Percentiles rank a stretch among this genome's conserved stretches.
These are phyloP conservation scores for Notholithocarpus densiflorus DNA, from an alignment of 306 rosid genomes.

Conservation along the genomic window DNA sequence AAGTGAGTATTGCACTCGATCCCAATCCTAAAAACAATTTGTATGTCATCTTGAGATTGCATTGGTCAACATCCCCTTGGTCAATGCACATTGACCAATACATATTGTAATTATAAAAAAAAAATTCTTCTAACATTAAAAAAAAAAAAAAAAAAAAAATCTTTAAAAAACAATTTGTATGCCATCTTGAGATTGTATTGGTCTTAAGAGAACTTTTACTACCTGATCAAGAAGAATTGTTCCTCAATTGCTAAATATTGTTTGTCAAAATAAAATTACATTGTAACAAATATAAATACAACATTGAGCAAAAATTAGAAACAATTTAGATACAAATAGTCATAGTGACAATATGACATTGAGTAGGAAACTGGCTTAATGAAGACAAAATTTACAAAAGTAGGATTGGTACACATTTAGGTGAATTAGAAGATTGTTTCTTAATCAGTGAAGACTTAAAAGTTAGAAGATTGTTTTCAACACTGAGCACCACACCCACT, in stretches of 20 bases:
- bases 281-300: too few relatives aligned
- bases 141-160: too few relatives aligned
- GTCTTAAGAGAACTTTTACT: neutral
- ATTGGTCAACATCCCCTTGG: constrained; percentile 34
- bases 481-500: too few relatives aligned
- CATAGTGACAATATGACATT: neutral
- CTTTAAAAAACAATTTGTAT: neutral
- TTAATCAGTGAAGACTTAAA: too few relatives aligned
- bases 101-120: neutral
- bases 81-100: constrained; percentile 35
- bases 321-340: neutral
- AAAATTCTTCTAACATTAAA: too few relatives aligned
- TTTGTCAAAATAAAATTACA: neutral
- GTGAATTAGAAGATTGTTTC: too few relatives aligned
- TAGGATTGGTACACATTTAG: too few relatives aligned
- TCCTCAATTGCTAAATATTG: neutral
- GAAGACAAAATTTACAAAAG: constrained; percentile 4
- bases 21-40: too few relatives aligned
- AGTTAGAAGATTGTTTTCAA: too few relatives aligned
- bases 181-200: constrained; percentile 30
- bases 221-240: neutral
- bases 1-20: too few relatives aligned
- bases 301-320: too few relatives aligned
- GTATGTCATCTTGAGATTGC: constrained; percentile 22
- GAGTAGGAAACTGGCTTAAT: constrained; percentile 12